Conservation (phyloP, 495 filamentous ascomycete species). For the Hypomontagnella monticulosa region DNA sequence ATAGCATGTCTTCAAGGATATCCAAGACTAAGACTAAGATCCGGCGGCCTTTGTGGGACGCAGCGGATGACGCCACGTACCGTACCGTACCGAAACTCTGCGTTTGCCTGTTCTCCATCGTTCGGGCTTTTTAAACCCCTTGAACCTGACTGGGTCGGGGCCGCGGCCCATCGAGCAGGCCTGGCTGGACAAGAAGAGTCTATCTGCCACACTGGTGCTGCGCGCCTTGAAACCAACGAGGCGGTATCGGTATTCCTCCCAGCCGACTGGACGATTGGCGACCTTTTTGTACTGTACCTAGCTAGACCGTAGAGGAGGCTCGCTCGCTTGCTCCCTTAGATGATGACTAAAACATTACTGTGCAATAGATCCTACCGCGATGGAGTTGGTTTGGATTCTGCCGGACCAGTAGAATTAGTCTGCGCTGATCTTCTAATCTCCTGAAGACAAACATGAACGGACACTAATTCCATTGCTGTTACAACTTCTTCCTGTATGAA, state of each 20-base stretch:
- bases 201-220: slow-evolving; percentile 20
- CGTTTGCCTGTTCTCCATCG: slow-evolving; percentile 33
- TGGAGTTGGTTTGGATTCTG: neutral
- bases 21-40: slow-evolving; percentile 24
- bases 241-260: slow-evolving; percentile 22
- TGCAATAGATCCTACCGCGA: slow-evolving; percentile 4
- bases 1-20: slow-evolving; percentile 12
- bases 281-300: no score
- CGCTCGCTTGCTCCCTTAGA: slow-evolving; percentile 1
- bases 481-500: neutral
- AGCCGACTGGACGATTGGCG: neutral
- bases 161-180: neutral
- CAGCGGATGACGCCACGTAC: slow-evolving; percentile 47
- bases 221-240: slow-evolving; percentile 16
- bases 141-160: slow-evolving; percentile 8
- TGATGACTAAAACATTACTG: slow-evolving; percentile 19
- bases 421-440: no score
- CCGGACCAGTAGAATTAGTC: no score
- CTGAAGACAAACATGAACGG: no score
- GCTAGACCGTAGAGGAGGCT: no score
- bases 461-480: neutral
- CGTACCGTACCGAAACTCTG: slow-evolving; percentile 45
- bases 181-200: slow-evolving; percentile 7
- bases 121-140: slow-evolving; percentile 21
- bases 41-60: slow-evolving; percentile 33